A percentile compares a stretch with the other conserved stretches of the same genome.
Evolutionary conservation across 257 asterid species (phyloP).

Genomic region (Primulina eburnea): DNA sequence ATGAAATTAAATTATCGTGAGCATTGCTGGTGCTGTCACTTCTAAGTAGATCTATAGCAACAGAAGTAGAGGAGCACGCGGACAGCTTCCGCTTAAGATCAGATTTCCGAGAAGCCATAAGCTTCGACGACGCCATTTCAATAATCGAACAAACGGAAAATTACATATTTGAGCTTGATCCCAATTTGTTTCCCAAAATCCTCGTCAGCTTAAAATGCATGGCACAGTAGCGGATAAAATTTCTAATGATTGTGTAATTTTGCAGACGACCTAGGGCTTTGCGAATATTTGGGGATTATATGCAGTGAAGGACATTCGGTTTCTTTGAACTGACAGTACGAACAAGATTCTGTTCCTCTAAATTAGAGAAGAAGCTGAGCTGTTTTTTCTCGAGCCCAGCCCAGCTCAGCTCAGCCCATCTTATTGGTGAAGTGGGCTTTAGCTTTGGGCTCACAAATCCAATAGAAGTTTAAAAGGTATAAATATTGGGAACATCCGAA

Average conservation of each 20-base stretch:
- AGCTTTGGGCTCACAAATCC: too few relatives aligned
- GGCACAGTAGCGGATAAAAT: background rate
- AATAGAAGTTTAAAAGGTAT: too few relatives aligned
- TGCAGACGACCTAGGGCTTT: constrained; percentile 31
- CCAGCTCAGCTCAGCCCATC: too few relatives aligned
- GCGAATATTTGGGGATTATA: constrained; percentile 24
- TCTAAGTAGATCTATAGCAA: constrained; percentile 33
- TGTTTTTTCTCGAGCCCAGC: too few relatives aligned
- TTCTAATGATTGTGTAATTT: constrained; percentile 12
- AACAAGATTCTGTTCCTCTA: too few relatives aligned
- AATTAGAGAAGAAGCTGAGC: too few relatives aligned
- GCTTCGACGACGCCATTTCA: constrained; percentile 46
- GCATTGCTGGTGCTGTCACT: constrained; percentile 30
- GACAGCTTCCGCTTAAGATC: constrained; percentile 50
- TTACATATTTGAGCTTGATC: constrained; percentile 16
- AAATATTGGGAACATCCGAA: too few relatives aligned
- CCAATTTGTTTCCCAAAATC: constrained; percentile 7
- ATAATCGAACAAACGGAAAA: background rate
- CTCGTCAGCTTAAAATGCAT: background rate
- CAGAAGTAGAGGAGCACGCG: constrained; percentile 32
- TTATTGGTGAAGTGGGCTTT: too few relatives aligned
- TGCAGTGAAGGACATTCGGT: constrained; percentile 21
- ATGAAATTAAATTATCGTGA: constrained; percentile 30
- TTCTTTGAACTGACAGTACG: constrained; percentile 7
- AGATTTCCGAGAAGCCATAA: constrained; percentile 46